Conservation (phyloP, 495 filamentous ascomycete species). For the Parathielavia appendiculata region DNA sequence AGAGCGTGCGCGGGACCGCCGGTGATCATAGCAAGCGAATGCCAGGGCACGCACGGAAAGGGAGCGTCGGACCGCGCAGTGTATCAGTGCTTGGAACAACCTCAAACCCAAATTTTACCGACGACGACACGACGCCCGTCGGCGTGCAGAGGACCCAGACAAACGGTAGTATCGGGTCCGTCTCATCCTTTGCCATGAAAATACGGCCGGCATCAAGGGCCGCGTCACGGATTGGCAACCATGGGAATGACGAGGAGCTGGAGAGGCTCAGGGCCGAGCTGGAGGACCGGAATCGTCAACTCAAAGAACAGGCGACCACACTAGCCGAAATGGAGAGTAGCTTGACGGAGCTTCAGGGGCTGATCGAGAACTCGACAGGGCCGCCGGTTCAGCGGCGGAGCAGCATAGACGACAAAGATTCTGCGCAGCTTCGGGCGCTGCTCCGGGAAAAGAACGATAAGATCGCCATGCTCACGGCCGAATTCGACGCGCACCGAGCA, state of each 20-base stretch:
- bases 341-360: conserved; percentile 65
- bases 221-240: conserved; percentile 26
- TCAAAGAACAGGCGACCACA: conserved; percentile 77
- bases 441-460: conserved; percentile 95
- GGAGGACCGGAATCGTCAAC: conserved; percentile 76
- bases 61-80: conserved; percentile 50
- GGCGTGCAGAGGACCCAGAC: conserved; percentile 49
- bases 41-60: conserved; percentile 43
- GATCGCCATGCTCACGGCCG: conserved; percentile 82
- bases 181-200: conserved; percentile 45
- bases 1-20: conserved; percentile 54
- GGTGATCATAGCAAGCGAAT: conserved; percentile 53
- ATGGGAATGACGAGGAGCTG: conserved; percentile 58
- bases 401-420: conserved; percentile 74
- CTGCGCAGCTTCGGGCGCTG: conserved; percentile 67
- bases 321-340: conserved; percentile 81
- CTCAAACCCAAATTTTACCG: conserved; percentile 37
- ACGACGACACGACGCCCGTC: conserved; percentile 57
- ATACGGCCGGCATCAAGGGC: conserved; percentile 47
- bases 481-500: conserved; percentile 92
- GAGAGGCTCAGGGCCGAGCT: conserved; percentile 62
- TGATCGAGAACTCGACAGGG: conserved; percentile 53
- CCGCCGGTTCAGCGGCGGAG: conserved; percentile 35
- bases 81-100: conserved; percentile 47
- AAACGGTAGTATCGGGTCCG: conserved; percentile 45